Conservation (phyloP, 2,329 filamentous ascomycete species). For the Microdochium paspali region DNA sequence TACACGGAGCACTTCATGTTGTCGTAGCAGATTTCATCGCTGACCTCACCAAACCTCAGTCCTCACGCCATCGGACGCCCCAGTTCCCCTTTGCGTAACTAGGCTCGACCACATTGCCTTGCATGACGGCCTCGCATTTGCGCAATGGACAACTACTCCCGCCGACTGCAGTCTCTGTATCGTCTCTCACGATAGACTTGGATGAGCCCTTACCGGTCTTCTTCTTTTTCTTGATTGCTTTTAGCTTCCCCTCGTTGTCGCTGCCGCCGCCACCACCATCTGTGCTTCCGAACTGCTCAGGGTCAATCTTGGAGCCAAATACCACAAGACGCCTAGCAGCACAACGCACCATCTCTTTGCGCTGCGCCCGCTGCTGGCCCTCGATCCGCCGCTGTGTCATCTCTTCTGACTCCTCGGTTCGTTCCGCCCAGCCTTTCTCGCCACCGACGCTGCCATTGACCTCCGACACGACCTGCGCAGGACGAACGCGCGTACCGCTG, state of each 20-base stretch:
- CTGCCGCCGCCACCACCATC: background rate
- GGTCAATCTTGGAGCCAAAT: slow-evolving; percentile 33
- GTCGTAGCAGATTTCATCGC: no score
- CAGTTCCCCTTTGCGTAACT: slow-evolving; percentile 54
- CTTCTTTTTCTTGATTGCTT: slow-evolving; percentile 1
- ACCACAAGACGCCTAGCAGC: slow-evolving; percentile 47
- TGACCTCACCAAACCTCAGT: background rate
- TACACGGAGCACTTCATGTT: no score
- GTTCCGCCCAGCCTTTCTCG: slow-evolving; percentile 43
- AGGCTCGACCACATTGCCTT: slow-evolving; percentile 46
- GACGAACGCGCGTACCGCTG: slow-evolving; percentile 24
- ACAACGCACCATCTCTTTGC: slow-evolving; percentile 18
- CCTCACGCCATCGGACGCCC: slow-evolving; percentile 46
- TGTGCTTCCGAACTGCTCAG: background rate
- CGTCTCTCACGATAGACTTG: background rate
- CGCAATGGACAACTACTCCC: slow-evolving; percentile 14
- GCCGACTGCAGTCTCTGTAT: slow-evolving; percentile 3
- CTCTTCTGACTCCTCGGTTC: slow-evolving; percentile 39
- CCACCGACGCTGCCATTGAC: slow-evolving; percentile 48
- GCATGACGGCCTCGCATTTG: slow-evolving; percentile 51
- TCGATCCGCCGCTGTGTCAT: slow-evolving; percentile 37
- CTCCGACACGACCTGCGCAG: slow-evolving; percentile 29
- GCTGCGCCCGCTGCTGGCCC: slow-evolving; percentile 35
- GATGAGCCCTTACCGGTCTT: slow-evolving; percentile 8
- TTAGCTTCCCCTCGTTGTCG: background rate